phyloP scores from a whole-genome alignment of 768 basidiomycete species.

The Russula olivacea region DNA sequence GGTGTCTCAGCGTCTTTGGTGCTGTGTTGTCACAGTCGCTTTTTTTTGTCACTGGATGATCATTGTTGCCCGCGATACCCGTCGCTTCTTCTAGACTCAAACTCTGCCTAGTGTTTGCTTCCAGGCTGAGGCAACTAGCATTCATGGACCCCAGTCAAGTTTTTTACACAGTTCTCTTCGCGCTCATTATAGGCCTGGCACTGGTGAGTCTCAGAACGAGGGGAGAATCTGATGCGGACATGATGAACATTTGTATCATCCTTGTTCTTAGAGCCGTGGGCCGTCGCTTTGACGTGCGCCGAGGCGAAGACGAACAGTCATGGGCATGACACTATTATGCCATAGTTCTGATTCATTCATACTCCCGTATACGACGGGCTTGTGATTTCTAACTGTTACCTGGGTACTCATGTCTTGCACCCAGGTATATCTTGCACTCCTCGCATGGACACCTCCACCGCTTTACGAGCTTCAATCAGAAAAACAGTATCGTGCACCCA shows the following conservation, averaged over 20 bases:
- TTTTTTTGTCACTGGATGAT: not conserved
- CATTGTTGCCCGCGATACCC: not conserved
- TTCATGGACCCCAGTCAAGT: conserved; percentile 15
- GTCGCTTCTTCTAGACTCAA: not conserved
- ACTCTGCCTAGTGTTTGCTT: not conserved
- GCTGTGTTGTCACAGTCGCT: not conserved
- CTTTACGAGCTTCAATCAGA: conserved; percentile 62
- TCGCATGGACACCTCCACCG: conserved; percentile 68
- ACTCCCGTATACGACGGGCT: not conserved
- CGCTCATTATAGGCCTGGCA: conserved; percentile 1
- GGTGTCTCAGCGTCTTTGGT: not conserved
- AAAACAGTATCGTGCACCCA: conserved; percentile 55
- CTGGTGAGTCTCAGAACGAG: conserved; percentile 15
- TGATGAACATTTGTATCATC: conserved; percentile 74
- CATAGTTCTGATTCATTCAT: conserved; percentile 34
- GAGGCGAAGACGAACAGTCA: conserved; percentile 54
- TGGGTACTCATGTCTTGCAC: conserved; percentile 23
- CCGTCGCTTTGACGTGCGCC: conserved; percentile 46
- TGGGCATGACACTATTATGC: conserved; percentile 45
- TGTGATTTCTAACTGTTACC: not conserved
- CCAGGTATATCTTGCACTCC: conserved; percentile 64
- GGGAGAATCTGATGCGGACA: conserved; percentile 9
- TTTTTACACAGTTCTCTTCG: conserved; percentile 1
- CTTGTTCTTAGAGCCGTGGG: conserved; percentile 90
- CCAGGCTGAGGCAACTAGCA: not conserved